phyloP scores from a whole-genome alignment of 2,329 filamentous ascomycete genomes.

The Fusarium sp. region DNA sequence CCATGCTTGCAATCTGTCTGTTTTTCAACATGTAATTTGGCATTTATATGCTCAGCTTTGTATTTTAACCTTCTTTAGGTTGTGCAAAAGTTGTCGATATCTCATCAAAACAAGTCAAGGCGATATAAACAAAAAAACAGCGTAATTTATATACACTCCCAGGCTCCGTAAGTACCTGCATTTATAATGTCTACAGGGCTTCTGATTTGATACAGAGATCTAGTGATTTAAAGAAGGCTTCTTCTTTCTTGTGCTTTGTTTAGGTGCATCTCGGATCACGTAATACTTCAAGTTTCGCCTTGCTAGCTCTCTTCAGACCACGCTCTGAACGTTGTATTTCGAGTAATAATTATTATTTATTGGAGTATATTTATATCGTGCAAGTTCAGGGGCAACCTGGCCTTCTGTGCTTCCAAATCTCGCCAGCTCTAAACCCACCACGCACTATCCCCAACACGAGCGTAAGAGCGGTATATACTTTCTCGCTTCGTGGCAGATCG shows the following conservation, averaged over 20 bases:
- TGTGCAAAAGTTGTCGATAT: rapidly evolving
- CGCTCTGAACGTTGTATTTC: rapidly evolving
- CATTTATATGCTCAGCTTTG: rapidly evolving
- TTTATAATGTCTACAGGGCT: rapidly evolving
- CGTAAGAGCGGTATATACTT: background rate
- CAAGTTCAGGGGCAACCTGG: rapidly evolving
- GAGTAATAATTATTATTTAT: background rate
- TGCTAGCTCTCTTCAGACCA: rapidly evolving
- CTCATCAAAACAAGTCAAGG: rapidly evolving
- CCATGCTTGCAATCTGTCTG: background rate
- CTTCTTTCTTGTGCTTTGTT: rapidly evolving
- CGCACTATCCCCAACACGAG: rapidly evolving
- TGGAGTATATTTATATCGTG: rapidly evolving
- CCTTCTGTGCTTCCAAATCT: background rate
- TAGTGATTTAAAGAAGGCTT: rapidly evolving
- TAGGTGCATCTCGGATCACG: rapidly evolving
- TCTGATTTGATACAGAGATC: rapidly evolving
- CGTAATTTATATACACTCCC: rapidly evolving
- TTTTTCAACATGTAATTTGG: rapidly evolving
- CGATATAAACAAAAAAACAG: rapidly evolving
- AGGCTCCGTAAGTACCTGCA: rapidly evolving
- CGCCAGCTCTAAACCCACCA: too few relatives aligned
- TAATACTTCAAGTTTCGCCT: background rate
- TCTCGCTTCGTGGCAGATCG: background rate
- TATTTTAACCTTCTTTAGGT: background rate